These are phyloP conservation scores for Gleditsia sinensis DNA, from an alignment of 306 rosid genomes.

Conservation along the genomic window DNA sequence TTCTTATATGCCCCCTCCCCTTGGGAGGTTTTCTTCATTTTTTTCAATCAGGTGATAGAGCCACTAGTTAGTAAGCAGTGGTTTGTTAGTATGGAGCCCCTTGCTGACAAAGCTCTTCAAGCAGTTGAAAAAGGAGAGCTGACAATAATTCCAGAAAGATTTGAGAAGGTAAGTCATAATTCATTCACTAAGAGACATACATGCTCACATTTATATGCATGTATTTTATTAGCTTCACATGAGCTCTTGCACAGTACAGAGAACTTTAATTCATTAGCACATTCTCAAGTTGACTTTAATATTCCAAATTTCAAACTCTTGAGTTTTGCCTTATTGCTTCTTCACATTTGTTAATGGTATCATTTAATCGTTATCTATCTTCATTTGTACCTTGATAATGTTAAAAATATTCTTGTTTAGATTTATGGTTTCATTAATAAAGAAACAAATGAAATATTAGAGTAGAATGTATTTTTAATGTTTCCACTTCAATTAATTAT, in stretches of 20 bases:
- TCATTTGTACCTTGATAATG: background rate
- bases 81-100: conserved; percentile 96
- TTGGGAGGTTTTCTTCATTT: conserved; percentile 28
- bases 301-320: background rate
- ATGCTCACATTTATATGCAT: background rate
- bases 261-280: background rate
- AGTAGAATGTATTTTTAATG: too few relatives aligned
- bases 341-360: background rate
- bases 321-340: background rate
- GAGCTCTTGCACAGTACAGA: background rate
- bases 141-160: conserved; percentile 89
- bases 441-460: too few relatives aligned
- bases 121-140: conserved; percentile 82
- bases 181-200: background rate
- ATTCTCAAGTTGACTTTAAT: background rate
- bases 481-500: too few relatives aligned
- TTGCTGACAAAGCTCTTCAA: conserved; percentile 86
- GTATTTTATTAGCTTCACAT: background rate
- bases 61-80: conserved; percentile 97
- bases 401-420: too few relatives aligned
- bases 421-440: too few relatives aligned
- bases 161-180: conserved; percentile 70
- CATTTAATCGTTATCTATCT: background rate
- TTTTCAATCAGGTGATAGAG: conserved; percentile 74
- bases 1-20: background rate